Percentiles rank a stretch among this genome's conserved stretches.
Conservation (phyloP, 768 basidiomycete genomes). For the Mycena sanguinolenta region DNA sequence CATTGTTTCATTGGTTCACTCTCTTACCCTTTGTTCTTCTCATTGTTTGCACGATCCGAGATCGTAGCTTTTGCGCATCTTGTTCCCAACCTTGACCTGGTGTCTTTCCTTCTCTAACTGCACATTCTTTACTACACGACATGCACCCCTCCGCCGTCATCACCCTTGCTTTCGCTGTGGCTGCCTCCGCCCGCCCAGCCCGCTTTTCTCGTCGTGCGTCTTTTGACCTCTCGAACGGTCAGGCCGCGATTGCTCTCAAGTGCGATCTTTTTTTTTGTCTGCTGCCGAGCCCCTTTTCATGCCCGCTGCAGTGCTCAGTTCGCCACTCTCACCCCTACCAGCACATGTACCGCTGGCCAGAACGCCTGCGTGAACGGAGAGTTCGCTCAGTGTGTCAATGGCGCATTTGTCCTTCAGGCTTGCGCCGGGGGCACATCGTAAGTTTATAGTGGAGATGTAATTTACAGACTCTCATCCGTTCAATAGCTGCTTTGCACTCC, state of each 20-base stretch:
- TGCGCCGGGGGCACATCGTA: conserved; percentile 55
- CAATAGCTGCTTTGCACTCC: conserved; percentile 64
- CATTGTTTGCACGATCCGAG: conserved; percentile 41
- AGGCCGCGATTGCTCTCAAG: conserved; percentile 59
- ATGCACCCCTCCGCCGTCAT: conserved; percentile 58
- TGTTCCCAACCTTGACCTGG: conserved; percentile 42
- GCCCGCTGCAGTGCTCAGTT: conserved; percentile 47
- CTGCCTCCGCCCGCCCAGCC: conserved; percentile 52
- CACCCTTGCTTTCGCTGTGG: conserved; percentile 48
- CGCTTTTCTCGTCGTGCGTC: conserved; percentile 46
- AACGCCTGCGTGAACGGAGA: conserved; percentile 62
- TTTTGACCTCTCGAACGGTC: conserved; percentile 54
- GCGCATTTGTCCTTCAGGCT: conserved; percentile 54
- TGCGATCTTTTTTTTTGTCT: conserved; percentile 35
- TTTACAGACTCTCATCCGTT: neutral
- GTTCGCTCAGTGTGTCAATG: conserved; percentile 71
- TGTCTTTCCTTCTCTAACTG: conserved; percentile 42
- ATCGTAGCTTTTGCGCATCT: conserved; percentile 41
- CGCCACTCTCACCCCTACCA: conserved; percentile 47
- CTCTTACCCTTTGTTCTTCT: conserved; percentile 30
- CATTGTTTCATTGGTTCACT: conserved; percentile 27
- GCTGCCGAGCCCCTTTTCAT: neutral
- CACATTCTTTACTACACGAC: conserved; percentile 29
- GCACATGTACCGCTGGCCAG: conserved; percentile 54
- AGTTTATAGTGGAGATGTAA: conserved; percentile 20